A percentile compares a stretch with the other conserved stretches of the same genome.
Conservation (phyloP, 2,329 filamentous ascomycete genomes). For the Thelonectria olida region DNA sequence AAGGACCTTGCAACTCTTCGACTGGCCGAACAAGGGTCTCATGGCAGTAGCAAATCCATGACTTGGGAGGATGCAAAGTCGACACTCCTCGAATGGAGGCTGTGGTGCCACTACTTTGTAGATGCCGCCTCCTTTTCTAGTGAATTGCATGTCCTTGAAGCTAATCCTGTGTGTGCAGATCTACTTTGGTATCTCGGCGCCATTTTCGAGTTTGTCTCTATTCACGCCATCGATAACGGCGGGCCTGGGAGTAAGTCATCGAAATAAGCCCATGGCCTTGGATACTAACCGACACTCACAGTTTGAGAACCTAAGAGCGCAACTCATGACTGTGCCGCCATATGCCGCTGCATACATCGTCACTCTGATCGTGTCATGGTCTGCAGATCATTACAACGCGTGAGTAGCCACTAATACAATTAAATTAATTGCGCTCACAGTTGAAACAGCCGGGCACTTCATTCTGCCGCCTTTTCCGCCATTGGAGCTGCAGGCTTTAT, state of each 20-base stretch:
- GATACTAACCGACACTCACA: conserved; percentile 22
- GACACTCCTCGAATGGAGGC: conserved; percentile 69
- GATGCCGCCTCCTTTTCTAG: background rate
- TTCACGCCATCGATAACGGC: conserved; percentile 68
- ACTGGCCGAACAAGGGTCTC: conserved; percentile 42
- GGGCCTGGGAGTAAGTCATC: conserved; percentile 49
- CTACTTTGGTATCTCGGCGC: conserved; percentile 58
- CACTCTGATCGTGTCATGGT: conserved; percentile 57
- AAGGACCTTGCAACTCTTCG: conserved; percentile 57
- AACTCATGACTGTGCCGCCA: conserved; percentile 70
- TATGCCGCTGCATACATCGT: conserved; percentile 64
- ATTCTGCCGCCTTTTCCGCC: conserved; percentile 50
- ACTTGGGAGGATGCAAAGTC: conserved; percentile 74
- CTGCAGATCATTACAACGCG: conserved; percentile 66
- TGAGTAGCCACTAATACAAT: background rate
- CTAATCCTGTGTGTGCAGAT: conserved; percentile 34
- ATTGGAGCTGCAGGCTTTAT: conserved; percentile 62
- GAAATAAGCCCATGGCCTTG: background rate
- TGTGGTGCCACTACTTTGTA: conserved; percentile 71
- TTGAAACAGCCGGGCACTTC: conserved; percentile 45
- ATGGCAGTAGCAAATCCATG: conserved; percentile 66
- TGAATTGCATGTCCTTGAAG: background rate
- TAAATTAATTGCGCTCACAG: background rate
- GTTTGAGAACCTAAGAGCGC: conserved; percentile 55
- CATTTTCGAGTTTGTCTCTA: conserved; percentile 65